Base-by-base conservation (phyloP, 2,329 filamentous ascomycete species). In the Xylariaceae sp. region DNA sequence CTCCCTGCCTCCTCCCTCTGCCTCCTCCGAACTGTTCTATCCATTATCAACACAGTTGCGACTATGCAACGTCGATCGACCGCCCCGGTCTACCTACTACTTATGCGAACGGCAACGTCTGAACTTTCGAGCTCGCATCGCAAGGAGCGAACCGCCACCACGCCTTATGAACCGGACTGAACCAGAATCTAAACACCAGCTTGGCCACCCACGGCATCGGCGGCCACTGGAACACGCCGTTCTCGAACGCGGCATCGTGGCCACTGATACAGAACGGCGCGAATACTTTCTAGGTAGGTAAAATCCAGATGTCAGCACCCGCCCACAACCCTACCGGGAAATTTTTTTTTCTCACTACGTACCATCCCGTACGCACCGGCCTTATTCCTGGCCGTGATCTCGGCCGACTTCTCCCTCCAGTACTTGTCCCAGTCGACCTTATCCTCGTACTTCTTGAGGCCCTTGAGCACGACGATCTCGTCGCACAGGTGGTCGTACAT, bases 391-490 rank as follows among this genome's bases (percentile, higher is more conserved):
- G 59, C 50, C 46, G 68, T 46, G 6, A 52, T 29, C 42, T 56
- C 48, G n/a, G 48, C 56, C 1, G 26, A 54, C 7, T 57, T 37
- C 40, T 57, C 59, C 48, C 64, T 63, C 51, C 68, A 69, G 66
- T 70, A 74, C 26, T 32, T 54, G 19, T 57, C 65, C 73, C 73
- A 76, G 55, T 75, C 69, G 37, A 68, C 64, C 42, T 40, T 40
- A n/a, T 40, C 32, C 29, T 48, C 29, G 46, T 70, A 75, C 50
- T 69, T 63, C 6, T 65, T 62, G 16, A 78, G 61, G 1, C 48
- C 65, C 40, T 73, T 47, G 16, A 79, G 69, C 40, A 70, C 70
- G 32, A 65, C 62, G 43, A 79, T 73, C 59, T 79, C 76, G 6
- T 75, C 70, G 2, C 57, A 59, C 10, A 79, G 62, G 57, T 79